These are phyloP conservation scores for Pestalotiopsis sp. DNA, from an alignment of 2,329 filamentous ascomycete species.

Conservation along the genomic window DNA sequence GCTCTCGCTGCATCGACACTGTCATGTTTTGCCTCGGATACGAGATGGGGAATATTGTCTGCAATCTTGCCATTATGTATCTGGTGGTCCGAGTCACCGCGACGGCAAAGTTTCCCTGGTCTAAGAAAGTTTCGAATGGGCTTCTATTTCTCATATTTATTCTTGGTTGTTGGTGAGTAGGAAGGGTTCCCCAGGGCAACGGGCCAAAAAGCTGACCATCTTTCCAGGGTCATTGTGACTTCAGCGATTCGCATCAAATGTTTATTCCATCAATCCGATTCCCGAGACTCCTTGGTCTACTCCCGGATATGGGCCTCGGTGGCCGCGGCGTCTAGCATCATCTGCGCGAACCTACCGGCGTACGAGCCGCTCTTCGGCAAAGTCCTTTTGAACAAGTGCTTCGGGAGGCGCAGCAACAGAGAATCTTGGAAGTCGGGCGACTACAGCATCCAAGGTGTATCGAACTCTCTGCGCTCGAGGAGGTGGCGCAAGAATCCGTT, in stretches of 20 bases:
- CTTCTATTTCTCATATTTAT: background rate
- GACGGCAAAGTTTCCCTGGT: background rate
- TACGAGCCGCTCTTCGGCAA: background rate
- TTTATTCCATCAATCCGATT: background rate
- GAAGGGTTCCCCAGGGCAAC: background rate
- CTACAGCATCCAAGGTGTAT: background rate
- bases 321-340: background rate
- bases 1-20: background rate
- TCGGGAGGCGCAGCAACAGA: background rate
- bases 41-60: background rate
- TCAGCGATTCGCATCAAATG: background rate
- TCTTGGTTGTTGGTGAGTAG: background rate
- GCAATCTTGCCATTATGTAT: background rate
- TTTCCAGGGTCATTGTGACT: background rate
- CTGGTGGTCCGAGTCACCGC: background rate
- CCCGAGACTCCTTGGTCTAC: background rate
- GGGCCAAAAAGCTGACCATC: background rate
- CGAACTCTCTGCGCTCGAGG: background rate
- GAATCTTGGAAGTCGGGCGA: background rate
- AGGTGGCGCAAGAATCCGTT: background rate
- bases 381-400: background rate
- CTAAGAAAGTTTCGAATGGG: background rate
- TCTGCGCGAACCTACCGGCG: background rate
- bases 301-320: background rate
- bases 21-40: background rate